phyloP scores from a whole-genome alignment of 2,329 filamentous ascomycete species.

The Fusarium torulosum region DNA sequence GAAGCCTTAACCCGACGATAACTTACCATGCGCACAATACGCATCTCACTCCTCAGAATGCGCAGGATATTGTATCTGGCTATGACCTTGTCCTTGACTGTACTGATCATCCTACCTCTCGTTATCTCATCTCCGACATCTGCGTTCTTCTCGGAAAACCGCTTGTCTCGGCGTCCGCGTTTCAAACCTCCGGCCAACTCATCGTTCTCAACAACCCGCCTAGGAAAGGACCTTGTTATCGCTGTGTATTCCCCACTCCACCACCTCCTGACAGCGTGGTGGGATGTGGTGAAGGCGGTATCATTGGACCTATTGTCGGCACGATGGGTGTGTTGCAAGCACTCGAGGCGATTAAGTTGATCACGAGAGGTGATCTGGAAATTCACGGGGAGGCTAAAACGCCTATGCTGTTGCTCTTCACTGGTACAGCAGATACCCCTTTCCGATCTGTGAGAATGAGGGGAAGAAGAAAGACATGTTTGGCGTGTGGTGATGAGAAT shows the following conservation, averaged over 20 bases:
- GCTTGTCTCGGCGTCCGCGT: conserved; percentile 88
- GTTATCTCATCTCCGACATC: conserved; percentile 92
- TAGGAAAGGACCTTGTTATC: conserved; percentile 84
- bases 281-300: conserved; percentile 92
- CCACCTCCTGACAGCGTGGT: conserved; percentile 85
- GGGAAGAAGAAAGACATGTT: conserved; percentile 75
- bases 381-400: conserved; percentile 35
- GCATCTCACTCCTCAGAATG: conserved; percentile 77
- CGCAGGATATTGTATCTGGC: conserved; percentile 71
- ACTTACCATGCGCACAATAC: conserved; percentile 71
- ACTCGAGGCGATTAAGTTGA: conserved; percentile 87
- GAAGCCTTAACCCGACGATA: conserved; percentile 78
- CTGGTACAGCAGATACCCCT: conserved; percentile 55
- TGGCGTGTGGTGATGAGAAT: conserved; percentile 76
- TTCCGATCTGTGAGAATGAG: conserved; percentile 85
- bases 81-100: conserved; percentile 95
- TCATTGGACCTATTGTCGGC: conserved; percentile 92
- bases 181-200: conserved; percentile 90
- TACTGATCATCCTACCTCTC: conserved; percentile 90
- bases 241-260: conserved; percentile 90
- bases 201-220: conserved; percentile 89
- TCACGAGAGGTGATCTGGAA: conserved; percentile 61
- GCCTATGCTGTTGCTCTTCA: conserved; percentile 62
- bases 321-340: conserved; percentile 94
- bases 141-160: conserved; percentile 84